Base-by-base conservation (phyloP, 352 stramenopile species). In the Globisporangium middletonii region DNA sequence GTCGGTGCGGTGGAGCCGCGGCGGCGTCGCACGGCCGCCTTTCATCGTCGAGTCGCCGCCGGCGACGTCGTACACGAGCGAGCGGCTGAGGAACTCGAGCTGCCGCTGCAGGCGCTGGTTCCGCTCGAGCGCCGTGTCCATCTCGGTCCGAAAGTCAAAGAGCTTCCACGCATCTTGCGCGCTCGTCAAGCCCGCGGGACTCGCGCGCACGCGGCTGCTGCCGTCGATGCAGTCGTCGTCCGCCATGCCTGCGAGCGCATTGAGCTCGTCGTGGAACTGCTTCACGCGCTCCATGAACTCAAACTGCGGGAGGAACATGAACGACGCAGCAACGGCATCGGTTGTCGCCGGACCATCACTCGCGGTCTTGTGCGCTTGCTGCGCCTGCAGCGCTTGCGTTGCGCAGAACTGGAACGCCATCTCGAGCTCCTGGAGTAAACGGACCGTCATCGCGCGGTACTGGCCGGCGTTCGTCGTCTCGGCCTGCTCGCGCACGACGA, bases 271-370 rank as follows among this genome's bases (percentile, higher is more conserved):
- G 53, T 88, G 77, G 48, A 88, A 82, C 43, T 72, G 69, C 63
- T 88, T 90, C 12, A 88, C 77, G 50, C 77, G 77, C 46, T 86
- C 77, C 67, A 90, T 84, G 53, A 90, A 77, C 65, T 88, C 75
- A 56, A 84, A 67, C 51, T 90, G 77, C 19, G 80, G 80, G 28
- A 87, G 57, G 46, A 90, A 67, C 63, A 77, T 82, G 55, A 73
- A 76, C n/a, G 64, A 58, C 48, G 59, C 44, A 2, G 60, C 51
- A 28, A 71, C 53, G 18, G 59, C 23, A 23, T 23, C 23, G 23
- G 23, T 23, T 23, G 23, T 23, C 23, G 23, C 23, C 23, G 23
- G 23, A 23, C 23, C 23, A 23, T 23, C 23, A 23, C 23, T 23
- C 23, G 23, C 23, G 23, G 23, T 23, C 59, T 8, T 13, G 15